phyloP scores from a whole-genome alignment of 805 yeast genomes.

The Candida andamanensis region DNA sequence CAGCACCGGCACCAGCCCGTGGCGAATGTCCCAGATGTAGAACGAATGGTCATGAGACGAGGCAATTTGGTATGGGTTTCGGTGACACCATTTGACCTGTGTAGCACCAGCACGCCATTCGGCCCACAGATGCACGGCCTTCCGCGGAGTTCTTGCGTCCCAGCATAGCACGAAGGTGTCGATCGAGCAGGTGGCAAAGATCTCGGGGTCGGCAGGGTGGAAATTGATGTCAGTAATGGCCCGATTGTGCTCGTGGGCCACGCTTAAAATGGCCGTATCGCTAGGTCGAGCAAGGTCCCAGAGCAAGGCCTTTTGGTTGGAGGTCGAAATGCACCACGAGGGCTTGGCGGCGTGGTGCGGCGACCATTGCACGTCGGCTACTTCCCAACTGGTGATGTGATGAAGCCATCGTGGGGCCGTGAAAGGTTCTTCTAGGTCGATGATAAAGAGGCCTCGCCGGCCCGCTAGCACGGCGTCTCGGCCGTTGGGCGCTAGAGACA shows the following conservation, averaged over 20 bases:
- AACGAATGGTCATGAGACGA: conserved; percentile 80
- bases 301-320: conserved; percentile 90
- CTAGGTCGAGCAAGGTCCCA: conserved; percentile 84
- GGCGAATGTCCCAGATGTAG: conserved; percentile 83
- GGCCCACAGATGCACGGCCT: conserved; percentile 75
- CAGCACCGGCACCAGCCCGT: conserved; percentile 70
- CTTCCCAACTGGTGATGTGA: conserved; percentile 95
- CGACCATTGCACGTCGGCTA: conserved; percentile 98
- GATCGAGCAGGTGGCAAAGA: conserved; percentile 87
- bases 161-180: conserved; percentile 84
- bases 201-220: conserved; percentile 80
- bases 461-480: conserved; percentile 92
- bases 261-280: conserved; percentile 73
- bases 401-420: conserved; percentile 92
- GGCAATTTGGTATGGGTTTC: conserved; percentile 72
- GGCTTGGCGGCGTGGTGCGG: conserved; percentile 78
- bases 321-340: conserved; percentile 87
- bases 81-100: conserved; percentile 89
- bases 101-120: conserved; percentile 95
- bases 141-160: conserved; percentile 80
- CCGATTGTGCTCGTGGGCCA: conserved; percentile 82
- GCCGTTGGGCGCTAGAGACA: conserved; percentile 84
- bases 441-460: conserved; percentile 71
- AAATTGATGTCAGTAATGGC: conserved; percentile 96
- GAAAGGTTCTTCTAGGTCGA: conserved; percentile 95